Base-by-base conservation (phyloP, 1,284 basidiomycete species). In the Schizophyllum commune region DNA sequence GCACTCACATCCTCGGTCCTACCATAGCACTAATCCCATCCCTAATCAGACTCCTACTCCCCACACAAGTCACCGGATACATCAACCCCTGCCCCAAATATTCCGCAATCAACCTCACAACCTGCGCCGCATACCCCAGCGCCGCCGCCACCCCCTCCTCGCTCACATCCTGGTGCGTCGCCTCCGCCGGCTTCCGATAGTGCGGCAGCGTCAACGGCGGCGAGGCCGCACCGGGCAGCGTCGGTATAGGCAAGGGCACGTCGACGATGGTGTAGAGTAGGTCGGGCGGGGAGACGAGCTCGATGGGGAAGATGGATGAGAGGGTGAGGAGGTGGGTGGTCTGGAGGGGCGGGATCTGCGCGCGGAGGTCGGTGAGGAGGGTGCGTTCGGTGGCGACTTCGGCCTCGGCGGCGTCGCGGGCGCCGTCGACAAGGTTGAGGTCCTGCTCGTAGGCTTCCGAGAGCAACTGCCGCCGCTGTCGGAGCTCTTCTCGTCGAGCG, bases 21-120 rank as follows among this genome's bases (percentile, higher is more conserved):
- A 94, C 88, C 89, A 98, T 96, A 6, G 89, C 88, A 61, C 91
- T 94, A 60, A 97, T 95, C 11, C 88, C 89, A 76, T 98, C 95
- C 68, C 86, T 85, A 63, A 98, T 91, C 65, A 94, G 74, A 73
- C 92, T 96, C 62, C 90, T 80, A 66, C 92, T 96, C 5, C 93
- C 94, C 58, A 93, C 82, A 70, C 86, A 95, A 22, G 90, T 94
- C 61, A 98, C 82, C 27, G 94, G 93, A 76, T 98, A 98, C 7
- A 91, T 82, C 53, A 97, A 75, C n/a, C 81, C 78, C 63, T 86
- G 86, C 1, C 86, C 87, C 63, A 91, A 77, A 67, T 96, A 93
- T n/a, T 82, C 80, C 0, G 91, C 85, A 56, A 97, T 78, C 13
- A 94, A 76, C 60, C 92, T 88, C 52, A 95, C 81, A 2, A 94